Evolutionary conservation across 2,329 filamentous ascomycete species (phyloP).

Genomic region (Aspergillus fischeri): DNA sequence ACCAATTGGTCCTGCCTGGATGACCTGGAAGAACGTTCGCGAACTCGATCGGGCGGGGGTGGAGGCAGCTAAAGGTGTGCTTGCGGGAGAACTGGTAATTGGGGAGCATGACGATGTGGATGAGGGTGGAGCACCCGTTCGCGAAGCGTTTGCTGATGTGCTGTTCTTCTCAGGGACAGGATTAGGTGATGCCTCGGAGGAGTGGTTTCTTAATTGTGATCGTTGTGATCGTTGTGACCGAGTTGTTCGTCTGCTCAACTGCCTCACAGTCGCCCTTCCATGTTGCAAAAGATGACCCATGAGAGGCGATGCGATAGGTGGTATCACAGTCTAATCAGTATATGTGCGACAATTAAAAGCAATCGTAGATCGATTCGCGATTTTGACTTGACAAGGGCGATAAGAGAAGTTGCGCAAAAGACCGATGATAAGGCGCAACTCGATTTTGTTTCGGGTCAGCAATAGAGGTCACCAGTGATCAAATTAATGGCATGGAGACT

Average conservation of each 20-base stretch:
- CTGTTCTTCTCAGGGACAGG: background rate
- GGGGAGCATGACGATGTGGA: background rate
- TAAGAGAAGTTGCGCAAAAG: background rate
- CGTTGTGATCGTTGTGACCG: background rate
- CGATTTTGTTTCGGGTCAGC: background rate
- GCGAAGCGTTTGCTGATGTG: background rate
- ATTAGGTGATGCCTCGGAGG: background rate
- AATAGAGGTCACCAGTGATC: background rate
- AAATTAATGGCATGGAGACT: background rate
- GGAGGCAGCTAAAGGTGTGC: background rate
- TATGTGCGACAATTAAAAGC: background rate
- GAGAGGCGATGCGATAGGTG: background rate
- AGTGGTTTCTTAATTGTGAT: background rate
- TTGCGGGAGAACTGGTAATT: background rate
- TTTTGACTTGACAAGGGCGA: background rate
- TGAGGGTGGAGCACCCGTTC: background rate
- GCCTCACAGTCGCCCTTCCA: background rate
- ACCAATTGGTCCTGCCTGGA: slow-evolving; percentile 31
- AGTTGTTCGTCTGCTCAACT: background rate
- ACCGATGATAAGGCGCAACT: background rate
- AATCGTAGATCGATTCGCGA: background rate
- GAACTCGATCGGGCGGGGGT: slow-evolving; percentile 11
- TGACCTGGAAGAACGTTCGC: slow-evolving; percentile 27
- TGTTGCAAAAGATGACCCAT: background rate
- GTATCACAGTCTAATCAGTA: background rate